Percentiles rank a stretch among this genome's conserved stretches.
Evolutionary conservation across 306 rosid genomes (phyloP).

Genomic region (Malus sylvestris): DNA sequence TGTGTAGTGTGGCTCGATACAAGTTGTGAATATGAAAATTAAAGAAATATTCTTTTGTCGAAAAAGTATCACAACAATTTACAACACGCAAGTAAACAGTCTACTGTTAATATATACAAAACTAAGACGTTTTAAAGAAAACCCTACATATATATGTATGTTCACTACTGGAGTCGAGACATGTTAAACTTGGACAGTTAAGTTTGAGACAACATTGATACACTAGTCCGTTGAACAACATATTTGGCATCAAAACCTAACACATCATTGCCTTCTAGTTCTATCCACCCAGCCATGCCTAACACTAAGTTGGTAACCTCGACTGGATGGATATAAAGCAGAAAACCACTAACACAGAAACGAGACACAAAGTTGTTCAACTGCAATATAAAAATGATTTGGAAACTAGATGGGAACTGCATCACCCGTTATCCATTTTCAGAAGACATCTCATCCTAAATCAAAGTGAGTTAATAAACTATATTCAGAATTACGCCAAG

Average conservation of each 20-base stretch:
- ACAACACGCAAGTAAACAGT: too few species aligned
- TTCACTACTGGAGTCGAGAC: too few species aligned
- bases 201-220: too few species aligned
- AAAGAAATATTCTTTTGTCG: too few species aligned
- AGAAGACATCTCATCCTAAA: not conserved
- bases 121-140: too few species aligned
- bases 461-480: not conserved
- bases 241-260: constrained; percentile 28
- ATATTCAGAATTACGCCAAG: not conserved
- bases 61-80: too few species aligned
- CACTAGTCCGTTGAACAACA: not conserved
- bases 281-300: not conserved
- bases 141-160: too few species aligned
- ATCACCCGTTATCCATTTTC: constrained; percentile 1
- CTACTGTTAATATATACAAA: too few species aligned
- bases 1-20: too few species aligned
- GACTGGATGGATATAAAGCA: constrained; percentile 13
- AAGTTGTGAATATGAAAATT: too few species aligned
- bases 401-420: constrained; percentile 18
- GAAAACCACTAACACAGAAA: constrained; percentile 1
- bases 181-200: too few species aligned
- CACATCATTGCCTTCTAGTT: constrained; percentile 13
- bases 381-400: not conserved
- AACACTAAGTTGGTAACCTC: not conserved
- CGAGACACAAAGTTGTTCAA: not conserved